Base-by-base conservation (phyloP, 2,329 filamentous ascomycete genomes). In the Aspergillus alliaceus region DNA sequence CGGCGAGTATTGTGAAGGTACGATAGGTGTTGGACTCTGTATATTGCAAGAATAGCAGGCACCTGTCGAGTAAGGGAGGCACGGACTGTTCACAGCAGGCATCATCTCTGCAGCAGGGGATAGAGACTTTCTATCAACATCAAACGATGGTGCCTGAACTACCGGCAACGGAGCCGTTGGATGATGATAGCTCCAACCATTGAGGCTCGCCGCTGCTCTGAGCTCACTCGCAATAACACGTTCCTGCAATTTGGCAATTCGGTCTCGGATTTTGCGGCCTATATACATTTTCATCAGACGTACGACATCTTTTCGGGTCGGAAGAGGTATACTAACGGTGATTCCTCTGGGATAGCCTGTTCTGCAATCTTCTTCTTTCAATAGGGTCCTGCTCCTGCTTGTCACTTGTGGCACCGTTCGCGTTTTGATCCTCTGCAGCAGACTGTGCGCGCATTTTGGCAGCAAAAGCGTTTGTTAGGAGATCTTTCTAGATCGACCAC, bases 191-290 rank as follows among this genome's bases (percentile, higher is more conserved):
- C 68, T 64, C 70, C 69, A 72, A 22, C 67, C 65, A 34, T 69
- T 66, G 2, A 70, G 53, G 22, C 56, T 65, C 3, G 70, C 69
- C 1, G 67, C 65, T 1, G 69, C 70, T 49, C 66, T 60, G 1
- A 72, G 64, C 48, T 72, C 70, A 51, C 69, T 72, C 7, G 69
- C 70, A 11, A 72, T 69, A 5, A 72, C 70, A 2, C 69, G 69
- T 34, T 72, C 70, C 56, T 72, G 70, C 2, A 72, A 65, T 51
- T 72, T 72, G 18, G 70, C 68, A 44, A 72, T 72, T 6, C 70
- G 68, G 29, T 72, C 70, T 44, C 70, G 62, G 34, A 72, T 72
- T 32, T 72, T 72, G 27, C 70, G 66, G 6, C 70, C 70, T 72
- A 18, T 15, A n/a, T 12, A 8, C 14, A 32, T 56, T 11, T 48